Percentiles rank a stretch among this genome's conserved stretches.
These are phyloP conservation scores for Grigorovia jiainica DNA, from an alignment of 805 yeast genomes.

Conservation along the genomic window DNA sequence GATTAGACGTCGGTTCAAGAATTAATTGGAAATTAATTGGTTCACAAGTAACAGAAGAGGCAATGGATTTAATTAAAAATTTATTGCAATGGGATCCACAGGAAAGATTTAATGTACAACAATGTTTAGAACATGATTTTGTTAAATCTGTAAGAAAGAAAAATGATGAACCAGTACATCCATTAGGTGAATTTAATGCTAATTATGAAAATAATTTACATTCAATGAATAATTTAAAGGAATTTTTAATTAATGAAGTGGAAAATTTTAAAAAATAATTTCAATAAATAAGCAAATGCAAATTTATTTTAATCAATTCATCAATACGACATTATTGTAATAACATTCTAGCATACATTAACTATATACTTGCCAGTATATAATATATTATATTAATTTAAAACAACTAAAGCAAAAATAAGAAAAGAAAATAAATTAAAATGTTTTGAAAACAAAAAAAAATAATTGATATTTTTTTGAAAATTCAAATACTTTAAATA, in stretches of 20 bases:
- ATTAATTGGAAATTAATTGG: slow-evolving; percentile 43
- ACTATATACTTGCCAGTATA: too few relatives aligned
- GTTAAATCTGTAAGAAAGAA: slow-evolving; percentile 43
- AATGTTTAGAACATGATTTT: slow-evolving; percentile 50
- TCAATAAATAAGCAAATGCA: slow-evolving; percentile 25
- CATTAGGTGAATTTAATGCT: slow-evolving; percentile 46
- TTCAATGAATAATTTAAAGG: slow-evolving; percentile 38
- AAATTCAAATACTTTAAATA: too few relatives aligned
- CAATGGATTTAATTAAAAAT: slow-evolving; percentile 42
- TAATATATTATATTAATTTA: too few relatives aligned
- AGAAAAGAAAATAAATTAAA: too few relatives aligned
- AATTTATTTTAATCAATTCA: too few relatives aligned
- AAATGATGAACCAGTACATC: slow-evolving; percentile 47
- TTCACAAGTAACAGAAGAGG: slow-evolving; percentile 50
- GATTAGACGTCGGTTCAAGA: too few relatives aligned
- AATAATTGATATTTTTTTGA: too few relatives aligned
- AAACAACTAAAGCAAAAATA: too few relatives aligned
- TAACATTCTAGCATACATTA: too few relatives aligned
- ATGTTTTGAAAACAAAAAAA: too few relatives aligned
- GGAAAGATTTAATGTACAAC: slow-evolving; percentile 43
- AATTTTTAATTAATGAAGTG: slow-evolving; percentile 44
- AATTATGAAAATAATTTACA: slow-evolving; percentile 45
- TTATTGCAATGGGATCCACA: slow-evolving; percentile 59
- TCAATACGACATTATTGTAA: too few relatives aligned
- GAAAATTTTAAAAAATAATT: slow-evolving; percentile 34